phyloP scores from a whole-genome alignment of 2,329 filamentous ascomycete genomes.

The Geosmithia morbida region DNA sequence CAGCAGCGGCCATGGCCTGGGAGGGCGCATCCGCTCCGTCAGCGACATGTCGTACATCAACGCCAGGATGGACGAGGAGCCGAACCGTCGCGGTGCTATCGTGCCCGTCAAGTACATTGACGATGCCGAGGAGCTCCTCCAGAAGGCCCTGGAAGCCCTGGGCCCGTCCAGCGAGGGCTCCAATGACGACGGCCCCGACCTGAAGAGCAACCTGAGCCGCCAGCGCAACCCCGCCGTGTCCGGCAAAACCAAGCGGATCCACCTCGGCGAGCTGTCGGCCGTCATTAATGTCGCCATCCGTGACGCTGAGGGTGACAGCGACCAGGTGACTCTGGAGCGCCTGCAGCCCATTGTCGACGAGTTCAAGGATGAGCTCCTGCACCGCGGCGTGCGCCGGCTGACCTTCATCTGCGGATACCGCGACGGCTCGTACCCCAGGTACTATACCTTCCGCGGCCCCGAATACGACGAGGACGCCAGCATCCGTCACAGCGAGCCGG shows the following conservation, averaged over 20 bases:
- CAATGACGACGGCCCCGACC: constrained; percentile 24
- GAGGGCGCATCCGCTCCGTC: constrained; percentile 84
- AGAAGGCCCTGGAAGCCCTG: constrained; percentile 73
- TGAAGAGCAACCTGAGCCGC: constrained; percentile 59
- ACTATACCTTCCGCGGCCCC: constrained; percentile 96
- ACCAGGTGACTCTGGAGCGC: constrained; percentile 64
- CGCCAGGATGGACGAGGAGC: constrained; percentile 59
- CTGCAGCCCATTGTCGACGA: constrained; percentile 64
- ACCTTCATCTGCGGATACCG: constrained; percentile 94
- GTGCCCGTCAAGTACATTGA: constrained; percentile 88
- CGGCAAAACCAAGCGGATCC: constrained; percentile 9
- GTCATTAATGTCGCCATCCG: constrained; percentile 88
- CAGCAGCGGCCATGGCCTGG: constrained; percentile 22
- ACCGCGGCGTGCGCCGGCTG: constrained; percentile 71
- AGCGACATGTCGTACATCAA: constrained; percentile 89
- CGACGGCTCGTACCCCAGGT: constrained; percentile 87
- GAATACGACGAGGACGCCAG: constrained; percentile 80
- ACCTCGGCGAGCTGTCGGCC: constrained; percentile 65
- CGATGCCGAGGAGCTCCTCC: constrained; percentile 77
- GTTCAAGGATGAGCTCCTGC: constrained; percentile 70
- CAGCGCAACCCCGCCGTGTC: constrained; percentile 43
- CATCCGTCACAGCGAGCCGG: constrained; percentile 94
- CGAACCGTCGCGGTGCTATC: constrained; percentile 82
- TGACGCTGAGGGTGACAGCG: constrained; percentile 71
- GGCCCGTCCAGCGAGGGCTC: constrained; percentile 21